Base-by-base conservation (phyloP, 1,284 basidiomycete genomes). In the Kalmanozyma brasiliensis region DNA sequence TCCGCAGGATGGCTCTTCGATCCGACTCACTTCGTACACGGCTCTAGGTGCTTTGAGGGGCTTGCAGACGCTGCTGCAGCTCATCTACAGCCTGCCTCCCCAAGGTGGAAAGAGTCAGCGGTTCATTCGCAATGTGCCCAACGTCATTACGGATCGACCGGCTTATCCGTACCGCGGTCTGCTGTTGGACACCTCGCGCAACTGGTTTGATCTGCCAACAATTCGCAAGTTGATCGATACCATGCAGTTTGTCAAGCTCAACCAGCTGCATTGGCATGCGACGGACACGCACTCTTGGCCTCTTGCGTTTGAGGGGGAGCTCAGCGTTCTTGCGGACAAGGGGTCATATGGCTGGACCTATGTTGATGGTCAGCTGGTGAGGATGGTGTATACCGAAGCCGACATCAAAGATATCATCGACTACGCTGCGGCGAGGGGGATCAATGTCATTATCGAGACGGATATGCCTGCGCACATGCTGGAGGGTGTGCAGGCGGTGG, bases 161-260 rank as follows among this genome's bases (percentile, higher is more conserved):
- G 82, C 82, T 0, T 85, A 85, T 55, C 78, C 83, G 1, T 79
- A 73, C 78, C 79, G 93, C 22, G 92, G 91, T 2, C 85, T 95
- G 48, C 87, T 90, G 85, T 85, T 96, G 10, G 93, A 96, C 74
- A 94, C 90, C 0, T 82, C 89, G 1, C 84, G 89, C 10, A 87
- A 89, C 80, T 91, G 81, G 85, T 88, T 71, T 34, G 72, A 82
- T 20, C 83, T 79, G 4, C 9, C 78, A 0, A 88, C 90, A 71
- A 87, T 94, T 76, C 85, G 89, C 56, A 86, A 89, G 29, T 90
- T 89, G 8, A 81, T 96, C 17, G 90, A 93, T 69, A 88, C 90
- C 1, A 93, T 94, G 92, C 89, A 89, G 61, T 88, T 87, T 87
- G 90, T 90, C 70, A 96, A 96, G 85, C 88, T 91, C 49, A 79